Percentiles rank a stretch among this genome's conserved stretches.
Evolutionary conservation across 2,329 filamentous ascomycete species (phyloP).

Genomic region (Diaporthe longicolla): DNA sequence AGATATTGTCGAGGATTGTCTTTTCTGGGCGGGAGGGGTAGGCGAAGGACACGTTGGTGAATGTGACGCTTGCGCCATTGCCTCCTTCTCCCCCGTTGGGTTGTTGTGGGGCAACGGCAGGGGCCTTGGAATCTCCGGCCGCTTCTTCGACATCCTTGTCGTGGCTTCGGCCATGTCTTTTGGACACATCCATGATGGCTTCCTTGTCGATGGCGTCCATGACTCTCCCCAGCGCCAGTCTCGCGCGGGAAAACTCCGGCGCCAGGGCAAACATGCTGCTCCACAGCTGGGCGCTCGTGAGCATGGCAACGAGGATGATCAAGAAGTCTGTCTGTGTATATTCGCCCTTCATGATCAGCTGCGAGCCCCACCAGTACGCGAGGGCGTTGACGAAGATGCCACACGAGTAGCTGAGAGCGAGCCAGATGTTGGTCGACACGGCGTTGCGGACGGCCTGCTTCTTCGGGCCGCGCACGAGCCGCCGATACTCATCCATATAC

Average conservation of each 20-base stretch:
- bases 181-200: constrained; percentile 3
- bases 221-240: constrained; percentile 2
- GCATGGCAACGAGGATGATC: constrained; percentile 9
- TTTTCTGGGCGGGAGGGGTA: constrained; percentile 8
- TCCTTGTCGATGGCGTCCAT: constrained; percentile 2
- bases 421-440: constrained; percentile 2
- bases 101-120: not conserved
- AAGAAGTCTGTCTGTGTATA: constrained; percentile 4
- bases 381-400: constrained; percentile 9
- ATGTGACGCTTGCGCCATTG: not conserved
- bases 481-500: not conserved
- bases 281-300: constrained; percentile 16
- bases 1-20: constrained; percentile 4
- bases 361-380: constrained; percentile 18
- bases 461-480: not conserved
- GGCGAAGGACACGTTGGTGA: constrained; percentile 10
- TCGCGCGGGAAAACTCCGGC: constrained; percentile 1
- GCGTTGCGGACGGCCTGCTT: constrained; percentile 10
- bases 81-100: not conserved
- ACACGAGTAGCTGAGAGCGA: not conserved
- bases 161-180: not conserved
- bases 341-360: constrained; percentile 8
- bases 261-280: constrained; percentile 18
- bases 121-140: not conserved
- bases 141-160: not conserved